Evolutionary conservation across 2,329 filamentous ascomycete genomes (phyloP).

Genomic region (Neurospora sp.): DNA sequence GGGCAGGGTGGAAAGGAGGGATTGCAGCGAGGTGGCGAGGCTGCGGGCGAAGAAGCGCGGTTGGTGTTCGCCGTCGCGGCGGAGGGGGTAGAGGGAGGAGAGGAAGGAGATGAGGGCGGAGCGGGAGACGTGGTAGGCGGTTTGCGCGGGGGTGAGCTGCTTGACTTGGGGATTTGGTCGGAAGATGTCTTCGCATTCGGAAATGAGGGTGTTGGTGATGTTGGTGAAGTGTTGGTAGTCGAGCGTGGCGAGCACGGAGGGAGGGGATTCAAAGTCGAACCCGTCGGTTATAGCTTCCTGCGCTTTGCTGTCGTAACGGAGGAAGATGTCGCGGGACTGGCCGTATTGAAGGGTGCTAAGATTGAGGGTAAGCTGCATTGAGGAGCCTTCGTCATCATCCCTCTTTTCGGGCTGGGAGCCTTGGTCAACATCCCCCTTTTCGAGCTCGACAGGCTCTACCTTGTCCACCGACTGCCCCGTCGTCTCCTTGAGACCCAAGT

Average conservation of each 20-base stretch:
- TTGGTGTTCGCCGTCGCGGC: constrained; percentile 27
- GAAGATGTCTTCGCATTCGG: constrained; percentile 1
- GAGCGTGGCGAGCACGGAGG: constrained; percentile 25
- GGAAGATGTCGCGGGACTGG: constrained; percentile 47
- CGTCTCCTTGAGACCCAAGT: constrained; percentile 28
- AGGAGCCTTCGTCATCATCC: constrained; percentile 4
- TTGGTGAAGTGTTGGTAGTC: constrained; percentile 23
- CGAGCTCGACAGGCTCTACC: constrained; percentile 16
- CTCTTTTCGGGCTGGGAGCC: constrained; percentile 9
- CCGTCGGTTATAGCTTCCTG: neutral
- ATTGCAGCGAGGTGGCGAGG: neutral
- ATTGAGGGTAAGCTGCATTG: constrained; percentile 25
- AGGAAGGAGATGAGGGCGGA: constrained; percentile 40
- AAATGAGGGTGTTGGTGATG: constrained; percentile 11
- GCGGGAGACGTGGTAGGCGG: constrained; percentile 43
- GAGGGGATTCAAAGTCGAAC: constrained; percentile 1
- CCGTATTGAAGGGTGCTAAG: constrained; percentile 49
- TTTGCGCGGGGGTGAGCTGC: constrained; percentile 22
- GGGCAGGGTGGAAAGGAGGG: constrained; percentile 24
- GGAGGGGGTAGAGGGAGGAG: constrained; percentile 31
- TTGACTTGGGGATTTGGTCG: neutral
- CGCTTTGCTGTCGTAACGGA: constrained; percentile 24
- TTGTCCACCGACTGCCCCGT: constrained; percentile 30
- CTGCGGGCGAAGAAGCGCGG: constrained; percentile 6
- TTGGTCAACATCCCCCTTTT: constrained; percentile 22